These are phyloP conservation scores for Plantago coronopus DNA, from an alignment of 305 asterid species.

Conservation along the genomic window DNA sequence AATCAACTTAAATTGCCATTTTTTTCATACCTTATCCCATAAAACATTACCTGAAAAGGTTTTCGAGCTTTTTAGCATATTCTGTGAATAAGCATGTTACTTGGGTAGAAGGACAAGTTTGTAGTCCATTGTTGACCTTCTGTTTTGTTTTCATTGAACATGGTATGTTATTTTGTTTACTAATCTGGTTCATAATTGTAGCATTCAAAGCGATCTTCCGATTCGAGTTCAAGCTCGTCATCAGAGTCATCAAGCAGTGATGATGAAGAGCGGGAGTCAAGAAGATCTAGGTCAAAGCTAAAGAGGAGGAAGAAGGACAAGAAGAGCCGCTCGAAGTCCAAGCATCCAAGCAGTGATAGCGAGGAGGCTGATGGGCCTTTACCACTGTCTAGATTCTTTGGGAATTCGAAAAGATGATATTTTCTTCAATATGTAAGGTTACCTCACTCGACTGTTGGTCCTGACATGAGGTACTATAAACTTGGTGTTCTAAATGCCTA, in stretches of 20 bases:
- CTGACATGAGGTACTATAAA: neutral
- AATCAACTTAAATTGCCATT: neutral
- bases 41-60: neutral
- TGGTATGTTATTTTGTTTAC: neutral
- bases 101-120: neutral
- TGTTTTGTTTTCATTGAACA: neutral
- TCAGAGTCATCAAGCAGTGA: conserved; percentile 73
- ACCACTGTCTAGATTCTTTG: conserved; percentile 92
- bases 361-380: conserved; percentile 71
- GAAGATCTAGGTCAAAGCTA: conserved; percentile 63
- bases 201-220: conserved; percentile 47
- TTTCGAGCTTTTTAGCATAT: neutral
- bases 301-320: conserved; percentile 69
- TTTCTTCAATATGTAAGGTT: conserved; percentile 20
- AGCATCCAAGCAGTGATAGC: conserved; percentile 37
- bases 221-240: conserved; percentile 51
- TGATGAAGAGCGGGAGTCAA: conserved; percentile 62
- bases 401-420: conserved; percentile 55
- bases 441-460: neutral
- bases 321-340: conserved; percentile 53
- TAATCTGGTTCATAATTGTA: conserved; percentile 11
- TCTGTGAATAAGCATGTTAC: neutral
- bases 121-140: neutral
- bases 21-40: too few relatives aligned
- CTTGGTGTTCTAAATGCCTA: neutral